Percentiles rank a stretch among this genome's conserved stretches.
These are phyloP conservation scores for Paulinella micropora DNA, from an alignment of 78 protist genomes.

Conservation along the genomic window DNA sequence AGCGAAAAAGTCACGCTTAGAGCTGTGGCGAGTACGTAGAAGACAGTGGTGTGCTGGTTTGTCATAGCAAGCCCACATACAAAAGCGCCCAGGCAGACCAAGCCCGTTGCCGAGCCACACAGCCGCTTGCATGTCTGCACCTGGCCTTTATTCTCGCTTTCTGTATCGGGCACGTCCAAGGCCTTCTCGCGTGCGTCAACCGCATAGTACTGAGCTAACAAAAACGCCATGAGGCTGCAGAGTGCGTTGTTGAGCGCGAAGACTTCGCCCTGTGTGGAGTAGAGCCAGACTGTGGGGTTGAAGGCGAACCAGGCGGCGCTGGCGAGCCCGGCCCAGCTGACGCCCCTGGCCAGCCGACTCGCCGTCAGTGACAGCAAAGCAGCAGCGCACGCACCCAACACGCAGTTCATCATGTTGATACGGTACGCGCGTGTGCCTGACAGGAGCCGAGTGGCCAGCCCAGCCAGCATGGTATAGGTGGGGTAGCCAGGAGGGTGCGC, in stretches of 20 bases:
- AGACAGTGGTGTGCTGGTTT: constrained; percentile 60
- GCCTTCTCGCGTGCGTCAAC: neutral
- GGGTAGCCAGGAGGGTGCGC: constrained; percentile 74
- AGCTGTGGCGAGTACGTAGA: constrained; percentile 37
- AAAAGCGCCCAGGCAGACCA: constrained; percentile 41
- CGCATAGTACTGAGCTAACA: neutral
- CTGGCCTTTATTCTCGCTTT: no score
- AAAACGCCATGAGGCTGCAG: constrained; percentile 16
- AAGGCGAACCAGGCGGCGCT: constrained; percentile 9
- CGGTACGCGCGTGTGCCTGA: constrained; percentile 27
- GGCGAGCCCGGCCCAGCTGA: neutral
- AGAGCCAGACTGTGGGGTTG: constrained; percentile 27
- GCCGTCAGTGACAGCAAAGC: neutral
- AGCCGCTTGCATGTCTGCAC: no score
- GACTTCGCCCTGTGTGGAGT: constrained; percentile 51
- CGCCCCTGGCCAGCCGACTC: neutral
- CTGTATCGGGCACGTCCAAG: no score
- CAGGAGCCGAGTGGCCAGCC: constrained; percentile 19
- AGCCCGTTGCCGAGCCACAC: no score
- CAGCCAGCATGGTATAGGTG: constrained; percentile 35
- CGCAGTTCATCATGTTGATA: constrained; percentile 23
- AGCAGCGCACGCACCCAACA: neutral
- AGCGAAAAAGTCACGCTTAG: constrained; percentile 22
- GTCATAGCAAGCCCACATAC: constrained; percentile 38
- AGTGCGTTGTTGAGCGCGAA: constrained; percentile 57